Evolutionary conservation across 1,284 basidiomycete genomes (phyloP), one percentile per base, ranked within the genome.

Genomic region (Microbotryum saponariae): DNA sequence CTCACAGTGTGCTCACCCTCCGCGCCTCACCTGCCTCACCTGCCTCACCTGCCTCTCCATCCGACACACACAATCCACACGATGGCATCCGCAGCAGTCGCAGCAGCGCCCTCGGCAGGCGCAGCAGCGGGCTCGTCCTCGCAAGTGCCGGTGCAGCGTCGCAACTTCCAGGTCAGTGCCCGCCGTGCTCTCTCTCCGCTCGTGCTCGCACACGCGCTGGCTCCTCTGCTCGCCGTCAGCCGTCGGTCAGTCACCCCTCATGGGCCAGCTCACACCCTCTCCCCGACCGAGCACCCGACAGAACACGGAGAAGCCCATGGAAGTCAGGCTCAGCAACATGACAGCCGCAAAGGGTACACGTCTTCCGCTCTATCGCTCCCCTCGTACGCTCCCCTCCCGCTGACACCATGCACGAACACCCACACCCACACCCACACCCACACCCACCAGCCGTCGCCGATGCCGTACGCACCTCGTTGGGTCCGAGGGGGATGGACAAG

Each of bases 401-500:
- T 53, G 53, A 58, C 50, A 8, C 18, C 18, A 6, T 20, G 9
- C 16, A 20, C 27, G 25, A 29, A 4, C 23, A 29, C 18, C 31
- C 18, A 20, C 7, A n/a, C n/a, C n/a, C n/a, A n/a, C n/a, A n/a
- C n/a, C n/a, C n/a, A n/a, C n/a, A n/a, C n/a, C n/a, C n/a, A 31
- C 16, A 18, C 48, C 56, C 58, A 53, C 31, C 69, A 96, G 94
- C 96, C 44, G 96, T 99, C 72, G 92, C 91, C 72, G 94, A 97
- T 79, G 94, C 92, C 57, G 91, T 99, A 45, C 82, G 96, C 73
- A 98, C 96, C 56, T 97, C 92, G 56, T 79, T 99, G 67, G 96
- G 96, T 21, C 96, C 96, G 52, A 87, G 90, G 77, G 96, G 96
- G 70, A 98, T 98, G 96, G 96, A 98, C 80, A 64, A 51, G 73